A percentile compares a stretch with the other conserved stretches of the same genome.
Evolutionary conservation across 306 rosid genomes (phyloP).

Genomic region (Sicyos baderoa): DNA sequence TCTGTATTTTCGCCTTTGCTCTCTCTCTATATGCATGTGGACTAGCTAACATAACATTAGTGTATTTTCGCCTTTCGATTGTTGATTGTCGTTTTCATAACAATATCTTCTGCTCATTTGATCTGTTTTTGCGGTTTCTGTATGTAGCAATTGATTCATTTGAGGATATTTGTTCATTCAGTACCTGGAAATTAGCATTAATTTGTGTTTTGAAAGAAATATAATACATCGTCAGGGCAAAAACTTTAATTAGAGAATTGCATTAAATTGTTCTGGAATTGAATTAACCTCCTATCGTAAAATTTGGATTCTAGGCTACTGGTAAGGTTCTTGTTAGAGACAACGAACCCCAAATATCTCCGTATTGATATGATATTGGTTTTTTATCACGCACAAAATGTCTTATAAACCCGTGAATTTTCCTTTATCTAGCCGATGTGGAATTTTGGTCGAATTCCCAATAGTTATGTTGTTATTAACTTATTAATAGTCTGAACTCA

Average conservation of each 20-base stretch:
- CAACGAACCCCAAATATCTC: no score
- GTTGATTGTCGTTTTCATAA: no score
- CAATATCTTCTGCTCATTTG: neutral
- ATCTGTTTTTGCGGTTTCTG: neutral
- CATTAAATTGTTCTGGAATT: neutral
- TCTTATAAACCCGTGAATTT: no score
- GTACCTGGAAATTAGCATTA: constrained; percentile 19
- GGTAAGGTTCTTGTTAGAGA: neutral
- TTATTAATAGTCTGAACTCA: neutral
- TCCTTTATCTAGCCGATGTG: no score
- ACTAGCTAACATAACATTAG: no score
- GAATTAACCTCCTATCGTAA: neutral
- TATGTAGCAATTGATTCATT: constrained; percentile 51
- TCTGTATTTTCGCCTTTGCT: no score
- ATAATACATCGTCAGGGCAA: neutral
- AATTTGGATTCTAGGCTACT: neutral
- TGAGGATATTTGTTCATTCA: constrained; percentile 55
- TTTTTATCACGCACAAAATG: no score
- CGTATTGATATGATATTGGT: no score
- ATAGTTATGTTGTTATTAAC: neutral
- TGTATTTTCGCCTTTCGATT: no score
- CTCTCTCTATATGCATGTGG: no score
- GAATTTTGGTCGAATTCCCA: no score
- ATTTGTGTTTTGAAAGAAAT: neutral
- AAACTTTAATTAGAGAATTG: neutral